Evolutionary conservation across 495 filamentous ascomycete genomes (phyloP).

Genomic region (Rhypophila decipiens): DNA sequence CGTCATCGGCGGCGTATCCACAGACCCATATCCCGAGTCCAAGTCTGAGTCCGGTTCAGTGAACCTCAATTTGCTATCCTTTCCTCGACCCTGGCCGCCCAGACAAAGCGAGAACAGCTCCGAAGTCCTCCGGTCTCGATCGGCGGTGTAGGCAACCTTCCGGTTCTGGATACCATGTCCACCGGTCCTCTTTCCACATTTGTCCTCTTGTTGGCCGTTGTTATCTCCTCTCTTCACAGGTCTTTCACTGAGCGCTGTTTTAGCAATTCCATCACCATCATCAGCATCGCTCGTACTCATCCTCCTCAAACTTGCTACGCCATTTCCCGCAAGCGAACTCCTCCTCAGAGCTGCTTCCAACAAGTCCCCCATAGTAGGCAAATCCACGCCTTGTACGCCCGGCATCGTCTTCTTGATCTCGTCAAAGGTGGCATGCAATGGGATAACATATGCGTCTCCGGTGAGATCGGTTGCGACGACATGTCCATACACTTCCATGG

Average conservation of each 20-base stretch:
- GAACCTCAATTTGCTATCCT: not conserved
- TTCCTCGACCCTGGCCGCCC: not conserved
- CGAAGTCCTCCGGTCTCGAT: not conserved
- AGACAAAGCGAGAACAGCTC: slow-evolving; percentile 3
- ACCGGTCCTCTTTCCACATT: not conserved
- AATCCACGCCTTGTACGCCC: slow-evolving; percentile 1
- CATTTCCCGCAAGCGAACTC: not conserved
- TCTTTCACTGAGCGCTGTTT: not conserved
- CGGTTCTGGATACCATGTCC: too few species aligned
- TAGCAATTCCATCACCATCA: not conserved
- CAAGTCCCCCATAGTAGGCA: slow-evolving; percentile 9
- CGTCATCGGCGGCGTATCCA: not conserved
- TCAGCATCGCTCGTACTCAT: not conserved
- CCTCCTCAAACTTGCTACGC: not conserved
- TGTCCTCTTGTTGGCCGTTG: not conserved
- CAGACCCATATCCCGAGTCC: slow-evolving; percentile 6
- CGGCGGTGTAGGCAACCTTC: too few species aligned
- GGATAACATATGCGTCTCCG: slow-evolving; percentile 22
- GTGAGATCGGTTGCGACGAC: slow-evolving; percentile 19
- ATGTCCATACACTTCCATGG: slow-evolving; percentile 18
- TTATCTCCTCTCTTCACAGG: not conserved
- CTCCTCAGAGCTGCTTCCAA: slow-evolving; percentile 1
- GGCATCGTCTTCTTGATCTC: slow-evolving; percentile 16
- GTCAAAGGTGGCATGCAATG: slow-evolving; percentile 12
- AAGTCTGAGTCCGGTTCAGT: not conserved